Evolutionary conservation across 257 asterid genomes (phyloP).

Genomic region (Cinchona pubescens): DNA sequence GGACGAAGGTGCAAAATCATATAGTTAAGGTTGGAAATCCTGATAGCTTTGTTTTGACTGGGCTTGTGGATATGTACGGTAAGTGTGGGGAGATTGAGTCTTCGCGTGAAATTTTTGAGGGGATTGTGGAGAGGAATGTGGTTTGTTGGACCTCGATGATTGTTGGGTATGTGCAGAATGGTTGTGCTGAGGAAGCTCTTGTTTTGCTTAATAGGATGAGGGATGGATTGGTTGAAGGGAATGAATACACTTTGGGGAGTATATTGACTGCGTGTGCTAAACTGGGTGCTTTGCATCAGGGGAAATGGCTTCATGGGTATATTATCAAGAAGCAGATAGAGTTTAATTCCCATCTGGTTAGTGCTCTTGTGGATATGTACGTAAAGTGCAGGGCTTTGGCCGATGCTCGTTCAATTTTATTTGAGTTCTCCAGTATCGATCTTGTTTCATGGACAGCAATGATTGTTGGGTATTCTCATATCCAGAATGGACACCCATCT

Average conservation of each 20-base stretch:
- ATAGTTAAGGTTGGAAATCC: slow-evolving; percentile 45
- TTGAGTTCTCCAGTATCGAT: slow-evolving; percentile 35
- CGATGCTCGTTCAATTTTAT: slow-evolving; percentile 50
- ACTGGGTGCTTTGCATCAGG: slow-evolving; percentile 55
- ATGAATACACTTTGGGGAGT: slow-evolving; percentile 48
- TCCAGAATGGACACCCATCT: slow-evolving; percentile 42
- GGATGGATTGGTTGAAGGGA: slow-evolving; percentile 49
- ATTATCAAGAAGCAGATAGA: slow-evolving; percentile 45
- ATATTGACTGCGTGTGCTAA: slow-evolving; percentile 52
- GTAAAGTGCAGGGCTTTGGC: slow-evolving; percentile 44
- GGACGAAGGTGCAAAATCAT: slow-evolving; percentile 49
- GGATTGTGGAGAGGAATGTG: slow-evolving; percentile 46
- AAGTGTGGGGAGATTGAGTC: slow-evolving; percentile 52
- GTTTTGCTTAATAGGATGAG: slow-evolving; percentile 56
- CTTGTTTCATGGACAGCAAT: slow-evolving; percentile 58
- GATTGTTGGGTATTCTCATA: slow-evolving; percentile 55
- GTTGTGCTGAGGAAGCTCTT: slow-evolving; percentile 48
- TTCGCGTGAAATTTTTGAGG: slow-evolving; percentile 46
- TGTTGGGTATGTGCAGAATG: slow-evolving; percentile 54
- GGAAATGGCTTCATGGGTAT: slow-evolving; percentile 62
- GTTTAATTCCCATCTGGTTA: slow-evolving; percentile 34
- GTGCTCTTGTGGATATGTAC: slow-evolving; percentile 58
- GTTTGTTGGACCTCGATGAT: slow-evolving; percentile 82
- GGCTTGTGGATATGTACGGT: slow-evolving; percentile 66
- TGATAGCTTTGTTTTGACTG: slow-evolving; percentile 60